Conservation (phyloP, 108 stramenopile genomes). For the Cyclostephanos tholiformis region DNA sequence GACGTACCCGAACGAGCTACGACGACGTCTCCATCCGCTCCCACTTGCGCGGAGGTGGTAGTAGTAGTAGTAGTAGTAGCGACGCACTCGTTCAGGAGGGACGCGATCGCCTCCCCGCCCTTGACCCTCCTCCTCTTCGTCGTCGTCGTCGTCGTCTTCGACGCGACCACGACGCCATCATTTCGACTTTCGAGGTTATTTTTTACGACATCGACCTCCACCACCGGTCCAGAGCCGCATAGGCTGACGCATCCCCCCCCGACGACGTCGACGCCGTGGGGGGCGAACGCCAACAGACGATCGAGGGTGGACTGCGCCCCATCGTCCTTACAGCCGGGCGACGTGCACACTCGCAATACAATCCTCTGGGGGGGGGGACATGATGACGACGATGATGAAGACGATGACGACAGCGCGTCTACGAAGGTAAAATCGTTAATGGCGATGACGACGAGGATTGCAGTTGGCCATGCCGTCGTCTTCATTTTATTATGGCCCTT, state of each 20-base stretch:
- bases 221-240: conserved; percentile 61
- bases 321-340: conserved; percentile 43
- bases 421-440: background rate
- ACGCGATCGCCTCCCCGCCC: conserved; percentile 24
- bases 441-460: conserved; percentile 18
- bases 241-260: conserved; percentile 51
- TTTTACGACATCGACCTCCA: conserved; percentile 27
- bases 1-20: too few relatives aligned
- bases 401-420: conserved; percentile 2
- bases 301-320: conserved; percentile 35
- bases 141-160: background rate
- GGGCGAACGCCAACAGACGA: conserved; percentile 45
- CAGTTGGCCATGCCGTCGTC: conserved; percentile 1
- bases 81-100: conserved; percentile 32
- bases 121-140: conserved; percentile 38
- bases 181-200: background rate
- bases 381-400: too few relatives aligned
- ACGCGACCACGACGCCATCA: background rate
- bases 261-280: conserved; percentile 33
- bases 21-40: background rate
- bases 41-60: too few relatives aligned
- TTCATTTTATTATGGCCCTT: too few relatives aligned
- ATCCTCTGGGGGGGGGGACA: background rate
- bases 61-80: background rate
- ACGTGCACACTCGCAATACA: conserved; percentile 35